Evolutionary conservation across 2,329 filamentous ascomycete species (phyloP), one percentile per base, ranked within the genome.

Genomic region (Fusarium luffae): DNA sequence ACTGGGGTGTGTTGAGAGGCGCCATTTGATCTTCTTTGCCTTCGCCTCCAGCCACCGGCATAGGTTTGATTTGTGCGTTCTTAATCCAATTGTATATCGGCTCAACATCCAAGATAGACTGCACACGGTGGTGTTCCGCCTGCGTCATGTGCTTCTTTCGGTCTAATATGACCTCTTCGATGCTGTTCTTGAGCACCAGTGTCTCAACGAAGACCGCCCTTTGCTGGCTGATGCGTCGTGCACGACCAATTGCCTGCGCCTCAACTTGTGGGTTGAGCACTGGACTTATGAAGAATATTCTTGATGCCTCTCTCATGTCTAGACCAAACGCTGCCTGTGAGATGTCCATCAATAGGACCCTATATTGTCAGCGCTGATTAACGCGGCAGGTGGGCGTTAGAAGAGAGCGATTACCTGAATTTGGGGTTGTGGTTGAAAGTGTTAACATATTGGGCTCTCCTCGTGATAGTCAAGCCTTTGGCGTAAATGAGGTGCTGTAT

Each of bases 281-380:
- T 0, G 95, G 94, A 68, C 92, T 95, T 58, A 97, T 86, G 68
- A 98, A 98, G 79, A 94, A 97, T 12, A 98, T 90, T 4, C 95
- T 85, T 7, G 92, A 96, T 2, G 94, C 94, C 13, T 88, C 89
- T 54, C 90, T 90, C 78, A 98, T 89, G 76, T 98, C 94, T 0
- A 98, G 84, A 0, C 95, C 95, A 66, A 94, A 93, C 0, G 94
- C 93, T 30, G 94, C 94, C 76, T 96, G 93, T 3, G 88, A 89
- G n/a, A 98, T 87, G 75, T 97, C 94, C 91, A 98, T 97, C 2
- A 98, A 84, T 4, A 98, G 82, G 0, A 98, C 93, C 8, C 93
- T 83, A 46, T 56, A 30, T 14, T 46, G 50, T 74, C 21, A 67
- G 54, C 23, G 37, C 10, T 48, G 8, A 11, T 41, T 25, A 23